These are phyloP conservation scores for Emergomyces orientalis DNA, from an alignment of 2,329 filamentous ascomycete genomes.

Conservation along the genomic window DNA sequence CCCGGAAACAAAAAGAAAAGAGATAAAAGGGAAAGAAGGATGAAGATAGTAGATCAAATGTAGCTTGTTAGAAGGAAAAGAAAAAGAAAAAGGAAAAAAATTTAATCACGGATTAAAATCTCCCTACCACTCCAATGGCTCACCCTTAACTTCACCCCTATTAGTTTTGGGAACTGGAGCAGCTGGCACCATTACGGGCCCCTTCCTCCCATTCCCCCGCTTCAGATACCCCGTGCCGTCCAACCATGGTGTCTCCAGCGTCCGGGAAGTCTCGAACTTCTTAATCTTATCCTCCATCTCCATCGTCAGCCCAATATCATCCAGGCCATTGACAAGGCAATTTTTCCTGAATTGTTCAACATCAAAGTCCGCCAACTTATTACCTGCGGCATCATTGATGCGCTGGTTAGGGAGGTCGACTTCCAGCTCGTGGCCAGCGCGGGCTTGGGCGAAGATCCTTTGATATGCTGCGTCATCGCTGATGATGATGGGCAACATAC, in stretches of 20 bases:
- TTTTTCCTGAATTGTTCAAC: conserved; percentile 92
- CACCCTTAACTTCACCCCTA: conserved; percentile 68
- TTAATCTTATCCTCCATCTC: conserved; percentile 83
- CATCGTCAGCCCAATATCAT: conserved; percentile 92
- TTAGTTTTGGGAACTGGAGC: conserved; percentile 79
- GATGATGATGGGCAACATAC: conserved; percentile 84
- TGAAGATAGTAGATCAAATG: not conserved
- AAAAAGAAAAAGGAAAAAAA: not conserved
- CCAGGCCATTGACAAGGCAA: conserved; percentile 83
- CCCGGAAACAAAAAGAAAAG: not conserved
- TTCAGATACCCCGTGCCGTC: conserved; percentile 75
- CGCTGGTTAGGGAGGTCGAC: conserved; percentile 78
- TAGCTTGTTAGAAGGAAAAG: not conserved
- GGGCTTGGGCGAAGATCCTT: conserved; percentile 65
- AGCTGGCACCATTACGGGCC: conserved; percentile 54
- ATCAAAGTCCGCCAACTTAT: conserved; percentile 67
- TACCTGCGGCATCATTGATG: conserved; percentile 66
- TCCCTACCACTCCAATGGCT: conserved; percentile 78
- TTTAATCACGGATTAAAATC: not conserved
- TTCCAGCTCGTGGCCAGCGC: conserved; percentile 73
- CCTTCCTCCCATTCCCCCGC: conserved; percentile 27
- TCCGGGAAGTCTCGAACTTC: conserved; percentile 69
- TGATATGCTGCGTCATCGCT: conserved; percentile 57
- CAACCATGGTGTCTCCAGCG: conserved; percentile 75
- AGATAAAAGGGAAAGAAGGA: not conserved